Evolutionary conservation across 129 eudicot genomes (phyloP), one percentile per base, ranked within the genome.

Genomic region (Arctium lappa): DNA sequence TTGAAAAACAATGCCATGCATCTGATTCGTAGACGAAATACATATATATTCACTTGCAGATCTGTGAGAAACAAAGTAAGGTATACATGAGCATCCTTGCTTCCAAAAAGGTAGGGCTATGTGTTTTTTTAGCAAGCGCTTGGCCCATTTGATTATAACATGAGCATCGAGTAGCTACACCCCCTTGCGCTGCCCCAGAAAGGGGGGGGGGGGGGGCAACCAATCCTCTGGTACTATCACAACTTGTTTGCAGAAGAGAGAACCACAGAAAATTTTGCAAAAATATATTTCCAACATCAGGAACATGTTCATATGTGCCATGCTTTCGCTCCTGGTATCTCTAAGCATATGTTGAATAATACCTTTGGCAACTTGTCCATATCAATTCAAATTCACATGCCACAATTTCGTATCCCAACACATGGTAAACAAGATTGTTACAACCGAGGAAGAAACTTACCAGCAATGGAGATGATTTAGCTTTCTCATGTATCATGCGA

Each of bases 401-500:
- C 68, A 60, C 29, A n/a, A 60, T 13, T 60, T 3, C 1, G 2
- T n/a, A 60, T n/a, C 27, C 5, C 0, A 10, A 74, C 65, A 32
- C 16, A 33, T 74, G 53, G 63, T 62, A n/a, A 56, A 73, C 73
- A 81, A 70, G 70, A 32, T 42, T 72, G 53, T 71, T 72, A 75
- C 29, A 77, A 76, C 36, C 9, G 39, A 60, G 63, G 42, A 75
- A 44, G 66, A 78, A 74, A 83, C 73, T 89, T 82, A 86, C 89
- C 84, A 48, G 33, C 8, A 73, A 46, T n/a, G 89, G 89, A 48
- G 86, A 86, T 8, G 89, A 74, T 82, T 82, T 86, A 78, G 89
- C 79, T 74, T 86, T 86, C 56, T 60, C 80, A 16, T 77, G 86
- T 30, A 44, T 56, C 66, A 73, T 86, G 4, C 89, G 77, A 6